Conservation (phyloP, 2,329 filamentous ascomycete genomes). For the Alternaria gansuensis region DNA sequence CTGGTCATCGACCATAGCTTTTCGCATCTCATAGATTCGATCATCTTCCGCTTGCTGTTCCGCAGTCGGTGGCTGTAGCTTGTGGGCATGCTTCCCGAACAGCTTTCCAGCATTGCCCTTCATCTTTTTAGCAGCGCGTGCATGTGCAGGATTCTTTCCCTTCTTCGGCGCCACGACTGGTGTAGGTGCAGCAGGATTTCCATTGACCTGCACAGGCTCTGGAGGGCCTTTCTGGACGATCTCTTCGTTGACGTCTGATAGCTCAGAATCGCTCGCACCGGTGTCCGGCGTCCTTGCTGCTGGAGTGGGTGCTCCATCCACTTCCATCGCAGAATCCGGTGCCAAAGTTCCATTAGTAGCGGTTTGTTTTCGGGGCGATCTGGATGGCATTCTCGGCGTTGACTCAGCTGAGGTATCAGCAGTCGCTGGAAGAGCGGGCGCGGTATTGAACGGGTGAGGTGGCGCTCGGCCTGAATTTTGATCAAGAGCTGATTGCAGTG, state of each 20-base stretch:
- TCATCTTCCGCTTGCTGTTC: conserved; percentile 42
- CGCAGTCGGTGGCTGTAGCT: conserved; percentile 40
- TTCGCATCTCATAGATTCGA: conserved; percentile 36
- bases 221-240: conserved; percentile 50
- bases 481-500: conserved; percentile 29
- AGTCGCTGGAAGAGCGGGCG: conserved; percentile 37
- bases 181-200: conserved; percentile 28
- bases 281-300: conserved; percentile 41
- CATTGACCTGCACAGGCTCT: conserved; percentile 40
- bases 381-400: conserved; percentile 40
- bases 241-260: conserved; percentile 52
- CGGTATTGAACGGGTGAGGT: conserved; percentile 42
- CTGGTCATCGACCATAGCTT: conserved; percentile 40
- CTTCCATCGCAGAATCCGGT: conserved; percentile 32
- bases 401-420: conserved; percentile 38
- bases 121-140: conserved; percentile 45
- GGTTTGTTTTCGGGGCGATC: conserved; percentile 46
- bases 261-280: conserved; percentile 47
- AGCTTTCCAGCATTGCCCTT: conserved; percentile 44
- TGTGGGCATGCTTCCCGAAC: conserved; percentile 41
- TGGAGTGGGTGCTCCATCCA: conserved; percentile 39
- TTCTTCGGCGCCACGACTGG: conserved; percentile 39
- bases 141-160: conserved; percentile 35
- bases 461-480: conserved; percentile 22
- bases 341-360: conserved; percentile 33